phyloP scores from a whole-genome alignment of 2,329 filamentous ascomycete species.

The Hypocreales sp. region DNA sequence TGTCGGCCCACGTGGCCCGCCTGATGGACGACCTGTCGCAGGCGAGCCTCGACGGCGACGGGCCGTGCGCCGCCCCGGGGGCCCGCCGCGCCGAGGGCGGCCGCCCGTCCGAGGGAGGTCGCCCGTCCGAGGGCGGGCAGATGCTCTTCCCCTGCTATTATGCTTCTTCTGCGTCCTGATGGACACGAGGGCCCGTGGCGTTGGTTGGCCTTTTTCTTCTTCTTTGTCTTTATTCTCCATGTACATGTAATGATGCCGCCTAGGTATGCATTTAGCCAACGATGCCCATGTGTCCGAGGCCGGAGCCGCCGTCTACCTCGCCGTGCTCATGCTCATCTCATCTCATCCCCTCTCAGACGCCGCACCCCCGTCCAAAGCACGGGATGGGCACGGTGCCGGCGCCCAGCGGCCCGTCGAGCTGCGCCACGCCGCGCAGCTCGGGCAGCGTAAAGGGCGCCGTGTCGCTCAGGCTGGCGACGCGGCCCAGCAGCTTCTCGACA shows the following conservation, averaged over 20 bases:
- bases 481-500: slow-evolving; percentile 59
- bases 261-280: slow-evolving; percentile 7
- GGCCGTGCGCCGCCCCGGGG: slow-evolving; percentile 21
- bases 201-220: no score
- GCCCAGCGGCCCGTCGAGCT: slow-evolving; percentile 7
- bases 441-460: slow-evolving; percentile 19
- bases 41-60: no score
- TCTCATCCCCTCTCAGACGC: no score
- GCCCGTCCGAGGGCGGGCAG: no score
- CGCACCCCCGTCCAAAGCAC: slow-evolving; percentile 20
- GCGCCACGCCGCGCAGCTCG: slow-evolving; percentile 5
- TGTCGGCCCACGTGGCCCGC: neutral
- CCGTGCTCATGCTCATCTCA: no score
- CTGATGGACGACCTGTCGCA: neutral
- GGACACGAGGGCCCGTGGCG: no score
- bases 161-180: no score
- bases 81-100: slow-evolving; percentile 16
- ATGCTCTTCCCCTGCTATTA: no score
- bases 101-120: no score
- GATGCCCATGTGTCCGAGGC: neutral
- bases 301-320: no score
- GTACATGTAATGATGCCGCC: no score
- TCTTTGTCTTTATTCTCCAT: no score
- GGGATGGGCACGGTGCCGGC: slow-evolving; percentile 9
- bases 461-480: slow-evolving; percentile 40